Conservation (phyloP, 2,329 filamentous ascomycete genomes). For the Aspergillus sp. region DNA sequence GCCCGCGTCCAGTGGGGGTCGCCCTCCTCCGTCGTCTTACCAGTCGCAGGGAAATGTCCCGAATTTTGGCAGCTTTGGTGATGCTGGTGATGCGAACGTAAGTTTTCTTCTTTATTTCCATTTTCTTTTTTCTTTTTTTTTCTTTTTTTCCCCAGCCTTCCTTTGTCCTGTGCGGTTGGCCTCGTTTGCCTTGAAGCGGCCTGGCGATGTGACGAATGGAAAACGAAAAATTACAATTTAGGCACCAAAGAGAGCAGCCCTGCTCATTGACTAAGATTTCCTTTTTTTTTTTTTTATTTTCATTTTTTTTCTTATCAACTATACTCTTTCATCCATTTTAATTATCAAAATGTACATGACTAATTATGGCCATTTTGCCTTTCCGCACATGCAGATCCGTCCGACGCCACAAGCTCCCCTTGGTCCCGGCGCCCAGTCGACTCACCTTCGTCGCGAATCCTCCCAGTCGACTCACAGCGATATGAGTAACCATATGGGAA, state of each 20-base stretch:
- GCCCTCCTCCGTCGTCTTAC: conserved; percentile 72
- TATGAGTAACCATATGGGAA: conserved; percentile 51
- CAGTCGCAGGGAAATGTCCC: conserved; percentile 63
- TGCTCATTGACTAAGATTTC: too few relatives aligned
- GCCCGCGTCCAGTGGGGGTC: conserved; percentile 70
- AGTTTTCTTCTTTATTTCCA: conserved; percentile 27
- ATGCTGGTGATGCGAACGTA: conserved; percentile 61
- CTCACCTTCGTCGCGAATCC: conserved; percentile 78
- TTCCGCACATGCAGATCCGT: conserved; percentile 46
- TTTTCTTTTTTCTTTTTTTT: not conserved
- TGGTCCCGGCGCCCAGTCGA: conserved; percentile 56
- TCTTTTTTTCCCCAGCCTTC: conserved; percentile 19
- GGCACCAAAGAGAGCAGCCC: too few relatives aligned
- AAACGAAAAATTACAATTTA: too few relatives aligned
- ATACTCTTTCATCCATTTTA: too few relatives aligned
- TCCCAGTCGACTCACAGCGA: conserved; percentile 74
- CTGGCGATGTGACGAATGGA: too few relatives aligned
- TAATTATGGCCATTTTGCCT: too few relatives aligned
- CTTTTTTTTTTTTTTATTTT: too few relatives aligned
- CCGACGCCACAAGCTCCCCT: conserved; percentile 56
- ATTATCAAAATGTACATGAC: too few relatives aligned
- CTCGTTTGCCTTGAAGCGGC: too few relatives aligned
- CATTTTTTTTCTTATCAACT: too few relatives aligned
- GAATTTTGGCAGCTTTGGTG: conserved; percentile 74
- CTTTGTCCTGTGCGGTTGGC: too few relatives aligned